Percentiles rank a stretch among this genome's conserved stretches.
These are phyloP conservation scores for Tetradesmus lagerheimii DNA, from an alignment of 139 green algal species.

Conservation along the genomic window DNA sequence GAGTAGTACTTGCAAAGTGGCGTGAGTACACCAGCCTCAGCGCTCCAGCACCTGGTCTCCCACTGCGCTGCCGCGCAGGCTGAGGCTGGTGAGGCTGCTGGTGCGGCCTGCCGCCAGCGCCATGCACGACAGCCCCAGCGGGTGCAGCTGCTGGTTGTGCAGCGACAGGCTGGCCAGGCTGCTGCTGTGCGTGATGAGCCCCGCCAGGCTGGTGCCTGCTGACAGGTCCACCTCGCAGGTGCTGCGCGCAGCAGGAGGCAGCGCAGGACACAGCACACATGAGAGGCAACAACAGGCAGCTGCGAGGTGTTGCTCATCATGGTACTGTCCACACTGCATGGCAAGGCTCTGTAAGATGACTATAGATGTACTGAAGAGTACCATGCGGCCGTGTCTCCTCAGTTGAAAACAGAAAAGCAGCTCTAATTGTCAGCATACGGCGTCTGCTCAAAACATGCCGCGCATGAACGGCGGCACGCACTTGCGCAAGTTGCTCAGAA, in stretches of 20 bases:
- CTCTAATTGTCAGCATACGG: too few relatives aligned
- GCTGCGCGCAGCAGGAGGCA: not conserved
- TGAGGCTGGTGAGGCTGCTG: not conserved
- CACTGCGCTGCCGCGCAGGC: not conserved
- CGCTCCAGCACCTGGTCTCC: not conserved
- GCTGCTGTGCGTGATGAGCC: not conserved
- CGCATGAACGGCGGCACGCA: too few relatives aligned
- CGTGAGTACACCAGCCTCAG: not conserved
- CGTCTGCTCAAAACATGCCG: too few relatives aligned
- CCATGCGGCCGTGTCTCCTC: too few relatives aligned
- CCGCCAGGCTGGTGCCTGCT: not conserved
- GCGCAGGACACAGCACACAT: not conserved
- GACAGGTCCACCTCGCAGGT: not conserved
- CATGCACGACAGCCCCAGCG: not conserved
- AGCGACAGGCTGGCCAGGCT: constrained; percentile 5
- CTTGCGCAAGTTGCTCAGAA: too few relatives aligned
- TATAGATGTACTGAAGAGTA: too few relatives aligned
- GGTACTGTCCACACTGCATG: too few relatives aligned
- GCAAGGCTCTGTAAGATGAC: too few relatives aligned
- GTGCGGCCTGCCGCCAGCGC: not conserved
- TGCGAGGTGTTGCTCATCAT: too few relatives aligned
- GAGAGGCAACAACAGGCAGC: too few relatives aligned
- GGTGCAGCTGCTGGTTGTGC: not conserved
- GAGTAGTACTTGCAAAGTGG: not conserved
- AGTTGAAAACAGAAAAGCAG: too few relatives aligned